Percentiles rank a stretch among this genome's conserved stretches.
Conservation (phyloP, 768 basidiomycete genomes). For the Pulveroboletus sp. region DNA sequence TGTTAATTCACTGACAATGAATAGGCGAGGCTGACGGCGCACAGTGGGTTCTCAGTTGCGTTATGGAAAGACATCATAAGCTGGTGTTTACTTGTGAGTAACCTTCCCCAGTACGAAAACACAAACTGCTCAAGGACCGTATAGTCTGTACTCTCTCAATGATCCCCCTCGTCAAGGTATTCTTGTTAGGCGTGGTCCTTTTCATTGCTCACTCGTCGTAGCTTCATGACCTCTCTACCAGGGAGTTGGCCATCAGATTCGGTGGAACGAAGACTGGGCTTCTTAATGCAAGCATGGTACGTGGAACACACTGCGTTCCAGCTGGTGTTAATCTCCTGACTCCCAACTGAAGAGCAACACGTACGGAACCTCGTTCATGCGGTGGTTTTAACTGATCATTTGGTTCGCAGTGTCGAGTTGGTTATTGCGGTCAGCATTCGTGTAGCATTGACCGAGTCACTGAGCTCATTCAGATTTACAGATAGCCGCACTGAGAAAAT, state of each 20-base stretch:
- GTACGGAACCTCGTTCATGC: constrained; percentile 38
- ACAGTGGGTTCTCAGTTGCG: constrained; percentile 57
- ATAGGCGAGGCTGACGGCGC: neutral
- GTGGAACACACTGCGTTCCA: constrained; percentile 10
- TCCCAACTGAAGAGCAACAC: constrained; percentile 53
- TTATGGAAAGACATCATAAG: constrained; percentile 46
- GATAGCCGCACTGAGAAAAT: constrained; percentile 79
- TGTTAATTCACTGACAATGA: constrained; percentile 18
- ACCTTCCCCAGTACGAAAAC: neutral
- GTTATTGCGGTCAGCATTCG: constrained; percentile 63
- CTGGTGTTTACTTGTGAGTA: constrained; percentile 62
- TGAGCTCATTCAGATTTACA: constrained; percentile 3
- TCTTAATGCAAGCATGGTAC: constrained; percentile 77
- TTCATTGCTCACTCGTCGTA: constrained; percentile 24
- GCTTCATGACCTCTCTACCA: constrained; percentile 77
- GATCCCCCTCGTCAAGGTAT: constrained; percentile 75
- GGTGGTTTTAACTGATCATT: neutral
- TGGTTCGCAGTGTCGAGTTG: constrained; percentile 48
- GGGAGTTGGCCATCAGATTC: constrained; percentile 69
- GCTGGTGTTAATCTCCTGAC: constrained; percentile 4
- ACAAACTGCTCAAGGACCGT: neutral
- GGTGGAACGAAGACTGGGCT: constrained; percentile 78
- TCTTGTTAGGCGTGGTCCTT: neutral
- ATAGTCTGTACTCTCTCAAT: constrained; percentile 67
- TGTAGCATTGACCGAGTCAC: neutral